Conservation (phyloP, 345 rosid genomes). For the Cardamine occulta region DNA sequence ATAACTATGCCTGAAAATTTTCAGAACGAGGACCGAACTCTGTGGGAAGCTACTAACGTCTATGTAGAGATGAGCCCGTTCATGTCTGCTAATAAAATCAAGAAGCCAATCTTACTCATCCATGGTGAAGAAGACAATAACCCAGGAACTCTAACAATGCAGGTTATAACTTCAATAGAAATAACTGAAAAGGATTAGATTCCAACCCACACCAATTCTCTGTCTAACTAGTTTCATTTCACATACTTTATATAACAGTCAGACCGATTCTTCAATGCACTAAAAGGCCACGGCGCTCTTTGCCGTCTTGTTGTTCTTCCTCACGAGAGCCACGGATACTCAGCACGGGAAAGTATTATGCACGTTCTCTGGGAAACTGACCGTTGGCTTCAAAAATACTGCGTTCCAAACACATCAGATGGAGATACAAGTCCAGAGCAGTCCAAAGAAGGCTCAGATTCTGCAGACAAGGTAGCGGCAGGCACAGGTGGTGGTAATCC, state of each 20-base stretch:
- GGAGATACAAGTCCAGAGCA: constrained; percentile 48
- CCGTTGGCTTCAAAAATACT: constrained; percentile 90
- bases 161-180: constrained; percentile 51
- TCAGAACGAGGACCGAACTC: constrained; percentile 95
- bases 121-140: constrained; percentile 99
- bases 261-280: constrained; percentile 91
- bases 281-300: constrained; percentile 95
- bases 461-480: constrained; percentile 52
- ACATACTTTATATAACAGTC: constrained; percentile 56
- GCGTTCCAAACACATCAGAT: constrained; percentile 63
- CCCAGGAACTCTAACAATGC: constrained; percentile 97
- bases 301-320: constrained; percentile 90
- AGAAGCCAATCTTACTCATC: constrained; percentile 92
- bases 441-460: constrained; percentile 45
- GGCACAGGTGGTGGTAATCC: constrained; percentile 67
- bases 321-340: constrained; percentile 95
- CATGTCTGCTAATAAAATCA: constrained; percentile 93
- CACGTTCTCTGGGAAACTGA: constrained; percentile 99
- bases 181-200: neutral
- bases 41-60: constrained; percentile 87
- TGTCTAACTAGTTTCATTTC: constrained; percentile 30
- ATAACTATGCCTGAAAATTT: constrained; percentile 10
- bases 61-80: constrained; percentile 99
- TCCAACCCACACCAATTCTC: neutral
- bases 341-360: constrained; percentile 96